These are phyloP conservation scores for Venturia pyrina DNA, from an alignment of 2,329 filamentous ascomycete genomes.

Conservation along the genomic window DNA sequence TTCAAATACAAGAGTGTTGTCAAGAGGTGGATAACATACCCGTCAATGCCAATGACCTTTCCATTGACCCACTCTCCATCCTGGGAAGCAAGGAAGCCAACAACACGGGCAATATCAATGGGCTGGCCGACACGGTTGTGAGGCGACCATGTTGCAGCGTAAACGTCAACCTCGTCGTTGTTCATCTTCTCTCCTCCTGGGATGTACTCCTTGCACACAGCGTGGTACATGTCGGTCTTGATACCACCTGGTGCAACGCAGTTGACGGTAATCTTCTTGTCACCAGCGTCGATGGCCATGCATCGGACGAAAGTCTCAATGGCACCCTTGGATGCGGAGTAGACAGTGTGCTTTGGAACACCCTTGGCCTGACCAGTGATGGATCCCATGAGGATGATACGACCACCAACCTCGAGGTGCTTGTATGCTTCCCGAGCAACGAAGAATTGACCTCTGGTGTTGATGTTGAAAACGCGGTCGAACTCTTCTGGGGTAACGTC, in stretches of 20 bases:
- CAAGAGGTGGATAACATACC: background rate
- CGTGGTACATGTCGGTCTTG: conserved; percentile 51
- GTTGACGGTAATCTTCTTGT: conserved; percentile 50
- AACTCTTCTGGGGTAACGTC: conserved; percentile 45
- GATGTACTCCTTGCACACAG: conserved; percentile 55
- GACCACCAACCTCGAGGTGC: conserved; percentile 40
- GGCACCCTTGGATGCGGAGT: conserved; percentile 44
- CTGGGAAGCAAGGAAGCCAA: conserved; percentile 49
- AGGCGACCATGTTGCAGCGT: conserved; percentile 54
- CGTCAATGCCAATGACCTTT: conserved; percentile 37
- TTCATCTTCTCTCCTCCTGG: conserved; percentile 45
- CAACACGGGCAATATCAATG: conserved; percentile 57
- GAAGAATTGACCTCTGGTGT: conserved; percentile 55
- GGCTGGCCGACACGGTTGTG: conserved; percentile 56
- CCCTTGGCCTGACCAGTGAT: conserved; percentile 48
- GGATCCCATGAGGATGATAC: conserved; percentile 46
- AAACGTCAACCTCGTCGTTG: conserved; percentile 52
- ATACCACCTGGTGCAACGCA: conserved; percentile 48
- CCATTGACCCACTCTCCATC: conserved; percentile 47
- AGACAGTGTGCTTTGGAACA: conserved; percentile 44
- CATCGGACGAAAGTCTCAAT: conserved; percentile 45
- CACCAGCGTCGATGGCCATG: conserved; percentile 44
- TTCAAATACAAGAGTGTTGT: background rate
- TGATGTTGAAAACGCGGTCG: conserved; percentile 50
- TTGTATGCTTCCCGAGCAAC: conserved; percentile 48